A percentile compares a stretch with the other conserved stretches of the same genome.
These are phyloP conservation scores for Raphanus sativus DNA, from an alignment of 345 rosid genomes.

Conservation along the genomic window DNA sequence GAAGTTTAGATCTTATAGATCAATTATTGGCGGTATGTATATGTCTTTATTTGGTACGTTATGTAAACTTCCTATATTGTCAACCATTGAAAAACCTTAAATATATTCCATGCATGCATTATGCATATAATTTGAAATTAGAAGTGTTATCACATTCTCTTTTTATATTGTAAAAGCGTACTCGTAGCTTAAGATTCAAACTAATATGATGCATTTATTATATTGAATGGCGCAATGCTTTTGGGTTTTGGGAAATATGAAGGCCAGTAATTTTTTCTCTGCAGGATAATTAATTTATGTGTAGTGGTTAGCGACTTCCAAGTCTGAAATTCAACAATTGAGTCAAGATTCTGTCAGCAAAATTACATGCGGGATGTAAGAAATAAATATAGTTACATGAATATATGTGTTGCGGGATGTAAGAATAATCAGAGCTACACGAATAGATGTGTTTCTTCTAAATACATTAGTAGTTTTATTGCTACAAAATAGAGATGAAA, in stretches of 20 bases:
- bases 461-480: background rate
- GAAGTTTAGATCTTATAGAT: background rate
- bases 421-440: background rate
- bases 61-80: constrained; percentile 11
- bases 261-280: background rate
- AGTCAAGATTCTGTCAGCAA: constrained; percentile 29
- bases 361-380: constrained; percentile 19
- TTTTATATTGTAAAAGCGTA: background rate
- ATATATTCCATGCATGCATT: background rate
- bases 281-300: constrained; percentile 4
- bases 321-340: constrained; percentile 20
- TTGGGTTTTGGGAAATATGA: constrained; percentile 15
- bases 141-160: background rate
- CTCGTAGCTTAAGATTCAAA: background rate
- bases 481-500: background rate
- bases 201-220: background rate
- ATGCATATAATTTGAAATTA: background rate
- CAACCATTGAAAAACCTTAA: background rate
- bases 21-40: constrained; percentile 27
- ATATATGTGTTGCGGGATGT: constrained; percentile 9
- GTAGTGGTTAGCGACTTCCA: constrained; percentile 16
- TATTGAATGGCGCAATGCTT: background rate
- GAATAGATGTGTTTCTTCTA: background rate
- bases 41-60: background rate
- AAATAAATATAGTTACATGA: background rate